phyloP scores from a whole-genome alignment of 139 green algal genomes.

The Asterochloris erici region DNA sequence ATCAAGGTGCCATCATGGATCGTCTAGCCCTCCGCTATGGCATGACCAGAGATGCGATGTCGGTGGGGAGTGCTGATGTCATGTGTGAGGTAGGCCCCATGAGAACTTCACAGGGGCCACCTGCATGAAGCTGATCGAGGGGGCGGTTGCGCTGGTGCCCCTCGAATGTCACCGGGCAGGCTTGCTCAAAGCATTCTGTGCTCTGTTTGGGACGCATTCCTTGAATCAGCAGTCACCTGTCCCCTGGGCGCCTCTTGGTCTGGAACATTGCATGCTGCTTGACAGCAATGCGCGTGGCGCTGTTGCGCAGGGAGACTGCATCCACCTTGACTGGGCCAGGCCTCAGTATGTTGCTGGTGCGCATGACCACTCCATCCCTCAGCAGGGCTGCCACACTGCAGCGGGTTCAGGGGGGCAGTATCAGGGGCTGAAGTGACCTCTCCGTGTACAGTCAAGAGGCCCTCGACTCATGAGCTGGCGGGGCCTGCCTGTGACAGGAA shows the following conservation, averaged over 20 bases:
- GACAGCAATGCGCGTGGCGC: constrained; percentile 4
- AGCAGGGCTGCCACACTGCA: constrained; percentile 9
- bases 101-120: too few species aligned
- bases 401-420: not conserved
- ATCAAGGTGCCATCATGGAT: too few species aligned
- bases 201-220: too few species aligned
- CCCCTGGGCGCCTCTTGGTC: not conserved
- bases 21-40: too few species aligned
- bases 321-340: not conserved
- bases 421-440: not conserved
- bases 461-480: too few species aligned
- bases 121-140: too few species aligned
- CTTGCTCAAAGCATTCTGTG: too few species aligned
- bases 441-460: not conserved
- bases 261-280: constrained; percentile 1
- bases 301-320: not conserved
- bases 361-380: constrained; percentile 3
- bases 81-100: too few species aligned
- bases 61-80: too few species aligned
- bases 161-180: too few species aligned
- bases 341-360: not conserved
- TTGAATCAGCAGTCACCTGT: not conserved
- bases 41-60: too few species aligned
- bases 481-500: not conserved
- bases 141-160: too few species aligned